phyloP scores from a whole-genome alignment of 495 filamentous ascomycete genomes.

The Penicillium riverlandense region DNA sequence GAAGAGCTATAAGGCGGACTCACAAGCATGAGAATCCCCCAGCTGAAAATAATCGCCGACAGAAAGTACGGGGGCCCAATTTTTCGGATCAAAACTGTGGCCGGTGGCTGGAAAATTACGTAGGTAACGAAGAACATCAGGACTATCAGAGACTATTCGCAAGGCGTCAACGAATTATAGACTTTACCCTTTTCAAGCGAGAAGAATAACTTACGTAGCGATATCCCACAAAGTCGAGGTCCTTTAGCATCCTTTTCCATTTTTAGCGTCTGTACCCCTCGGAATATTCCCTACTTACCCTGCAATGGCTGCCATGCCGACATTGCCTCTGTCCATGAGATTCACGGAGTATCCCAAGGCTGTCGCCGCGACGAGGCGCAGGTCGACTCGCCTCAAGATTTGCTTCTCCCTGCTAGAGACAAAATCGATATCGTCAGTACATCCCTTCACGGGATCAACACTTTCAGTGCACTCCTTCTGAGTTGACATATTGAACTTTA shows the following conservation, averaged over 20 bases:
- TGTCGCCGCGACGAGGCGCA: conserved; percentile 54
- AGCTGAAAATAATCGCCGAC: conserved; percentile 42
- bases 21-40: conserved; percentile 41
- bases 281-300: conserved; percentile 25
- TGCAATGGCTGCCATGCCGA: conserved; percentile 55
- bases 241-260: conserved; percentile 37
- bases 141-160: conserved; percentile 44
- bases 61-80: conserved; percentile 54
- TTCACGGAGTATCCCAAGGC: conserved; percentile 59
- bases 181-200: neutral
- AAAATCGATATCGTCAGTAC: too few species aligned
- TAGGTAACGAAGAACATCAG: conserved; percentile 65
- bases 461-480: too few species aligned
- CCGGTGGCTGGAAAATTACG: conserved; percentile 54
- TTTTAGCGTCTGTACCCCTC: neutral
- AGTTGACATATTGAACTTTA: too few species aligned
- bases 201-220: conserved; percentile 26
- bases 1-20: neutral
- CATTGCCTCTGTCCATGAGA: conserved; percentile 64
- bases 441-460: too few species aligned
- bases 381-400: conserved; percentile 55
- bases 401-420: conserved; percentile 8
- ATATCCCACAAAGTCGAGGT: conserved; percentile 39
- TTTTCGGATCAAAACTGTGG: conserved; percentile 50
- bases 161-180: neutral